These are phyloP conservation scores for Uronychia setigera DNA, from an alignment of 73 alveolate species.

Conservation along the genomic window DNA sequence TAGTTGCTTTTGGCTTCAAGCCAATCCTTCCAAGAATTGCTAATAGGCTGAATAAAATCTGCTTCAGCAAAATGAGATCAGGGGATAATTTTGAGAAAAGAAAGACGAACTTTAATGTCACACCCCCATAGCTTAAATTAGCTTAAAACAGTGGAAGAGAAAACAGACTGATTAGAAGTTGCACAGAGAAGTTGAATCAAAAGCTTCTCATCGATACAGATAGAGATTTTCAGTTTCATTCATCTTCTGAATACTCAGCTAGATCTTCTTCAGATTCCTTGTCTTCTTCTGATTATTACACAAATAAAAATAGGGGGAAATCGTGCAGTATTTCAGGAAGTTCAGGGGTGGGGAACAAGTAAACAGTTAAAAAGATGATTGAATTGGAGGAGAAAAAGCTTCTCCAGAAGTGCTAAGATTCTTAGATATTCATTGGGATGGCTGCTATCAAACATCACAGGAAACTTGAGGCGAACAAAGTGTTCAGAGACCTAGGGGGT, in stretches of 20 bases:
- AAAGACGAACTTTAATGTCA: background rate
- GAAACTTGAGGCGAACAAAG: constrained; percentile 40
- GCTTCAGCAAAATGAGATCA: background rate
- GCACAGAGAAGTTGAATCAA: background rate
- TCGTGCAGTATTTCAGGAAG: too few species aligned
- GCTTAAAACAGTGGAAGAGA: background rate
- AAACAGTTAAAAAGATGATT: too few species aligned
- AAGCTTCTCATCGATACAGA: background rate
- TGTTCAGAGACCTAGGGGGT: constrained; percentile 24
- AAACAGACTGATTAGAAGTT: background rate
- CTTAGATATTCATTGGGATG: constrained; percentile 51
- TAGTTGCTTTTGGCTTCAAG: constrained; percentile 40
- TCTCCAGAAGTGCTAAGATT: constrained; percentile 8
- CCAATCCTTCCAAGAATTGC: constrained; percentile 33
- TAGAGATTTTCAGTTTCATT: too few species aligned
- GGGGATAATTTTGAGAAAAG: background rate
- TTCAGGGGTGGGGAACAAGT: too few species aligned
- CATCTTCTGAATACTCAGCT: too few species aligned
- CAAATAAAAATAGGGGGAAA: too few species aligned
- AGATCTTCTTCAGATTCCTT: too few species aligned
- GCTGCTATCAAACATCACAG: constrained; percentile 44
- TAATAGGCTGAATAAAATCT: background rate
- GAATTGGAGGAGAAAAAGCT: constrained; percentile 8
- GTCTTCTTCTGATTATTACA: too few species aligned
- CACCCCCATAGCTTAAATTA: background rate